These are phyloP conservation scores for Neofusicoccum umdonicola DNA, from an alignment of 2,329 filamentous ascomycete species.

Conservation along the genomic window DNA sequence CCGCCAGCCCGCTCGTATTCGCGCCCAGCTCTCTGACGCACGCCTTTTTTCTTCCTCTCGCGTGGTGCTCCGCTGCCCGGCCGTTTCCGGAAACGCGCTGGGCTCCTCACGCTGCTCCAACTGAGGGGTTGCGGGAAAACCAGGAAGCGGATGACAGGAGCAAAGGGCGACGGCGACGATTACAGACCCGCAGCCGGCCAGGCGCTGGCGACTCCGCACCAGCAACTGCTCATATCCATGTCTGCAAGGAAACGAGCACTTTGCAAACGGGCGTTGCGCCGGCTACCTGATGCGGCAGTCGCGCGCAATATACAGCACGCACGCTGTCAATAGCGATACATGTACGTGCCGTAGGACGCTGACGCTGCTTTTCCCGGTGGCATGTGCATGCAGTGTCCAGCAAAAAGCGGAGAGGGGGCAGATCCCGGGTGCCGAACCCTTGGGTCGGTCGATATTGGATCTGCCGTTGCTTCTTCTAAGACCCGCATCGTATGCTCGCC, in stretches of 20 bases:
- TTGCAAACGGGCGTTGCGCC: background rate
- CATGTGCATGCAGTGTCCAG: conserved; percentile 1
- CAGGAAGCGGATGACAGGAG: conserved; percentile 14
- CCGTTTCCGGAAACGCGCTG: background rate
- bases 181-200: background rate
- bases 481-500: background rate
- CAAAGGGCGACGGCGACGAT: background rate
- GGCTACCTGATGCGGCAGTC: background rate
- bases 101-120: background rate
- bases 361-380: background rate
- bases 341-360: background rate
- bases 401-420: conserved; percentile 5
- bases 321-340: conserved; percentile 2
- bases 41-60: background rate
- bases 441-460: conserved; percentile 2
- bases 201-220: background rate
- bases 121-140: conserved; percentile 11
- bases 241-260: background rate
- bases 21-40: conserved; percentile 5
- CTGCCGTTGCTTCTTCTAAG: background rate
- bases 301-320: conserved; percentile 5
- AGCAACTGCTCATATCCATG: background rate
- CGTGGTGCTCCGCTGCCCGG: background rate
- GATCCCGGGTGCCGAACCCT: background rate
- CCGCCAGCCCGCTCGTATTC: background rate